Base-by-base conservation (phyloP, 106 monocot genomes). In the Allium cepa region DNA sequence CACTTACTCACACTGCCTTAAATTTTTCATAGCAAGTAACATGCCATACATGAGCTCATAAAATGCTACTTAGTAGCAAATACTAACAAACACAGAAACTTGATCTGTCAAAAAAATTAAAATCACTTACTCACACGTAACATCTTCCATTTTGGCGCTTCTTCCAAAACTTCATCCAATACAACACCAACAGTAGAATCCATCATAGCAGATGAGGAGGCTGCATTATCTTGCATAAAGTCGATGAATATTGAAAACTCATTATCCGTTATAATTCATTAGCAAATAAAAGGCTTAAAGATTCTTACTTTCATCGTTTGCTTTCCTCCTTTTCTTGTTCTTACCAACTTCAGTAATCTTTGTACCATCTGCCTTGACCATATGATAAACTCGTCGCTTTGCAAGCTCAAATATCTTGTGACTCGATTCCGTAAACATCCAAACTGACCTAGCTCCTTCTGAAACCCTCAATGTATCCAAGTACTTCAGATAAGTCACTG, bases 401-500 rank as follows among this genome's bases (percentile, higher is more conserved):
- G 99, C 89, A 71, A 87, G 70, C 73, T 99, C 99, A 80, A 99
- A 99, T 53, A 99, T 93, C 83, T 90, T 93, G 56, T 99, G 81
- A 64, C 99, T 99, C 17, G 99, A 93, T 69, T 92, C 81, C n/a
- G 99, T 93, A 69, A 93, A 92, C 57, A 99, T 91, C 93, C 99
- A 99, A 61, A 93, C 78, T 10, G 99, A 99, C 14, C 83, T 63
- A 60, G 78, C 90, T 45, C 99, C 99, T 84, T 92, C 92, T 14
- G 99, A 87, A 59, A 90, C 93, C 71, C 93, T 87, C 66, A 99
- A 47, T 12, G 93, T 93, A 64, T 99, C 99, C 71, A 99, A 75
- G 57, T 99, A 99, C 79, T 87, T 99, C 72, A 99, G 72, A 64
- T 87, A 99, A 57, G 99, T 99, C 66, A 99, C 99, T 22, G 93